Percentiles rank a stretch among this genome's conserved stretches.
These are phyloP conservation scores for Starmera dryadoides DNA, from an alignment of 805 yeast genomes.

Conservation along the genomic window DNA sequence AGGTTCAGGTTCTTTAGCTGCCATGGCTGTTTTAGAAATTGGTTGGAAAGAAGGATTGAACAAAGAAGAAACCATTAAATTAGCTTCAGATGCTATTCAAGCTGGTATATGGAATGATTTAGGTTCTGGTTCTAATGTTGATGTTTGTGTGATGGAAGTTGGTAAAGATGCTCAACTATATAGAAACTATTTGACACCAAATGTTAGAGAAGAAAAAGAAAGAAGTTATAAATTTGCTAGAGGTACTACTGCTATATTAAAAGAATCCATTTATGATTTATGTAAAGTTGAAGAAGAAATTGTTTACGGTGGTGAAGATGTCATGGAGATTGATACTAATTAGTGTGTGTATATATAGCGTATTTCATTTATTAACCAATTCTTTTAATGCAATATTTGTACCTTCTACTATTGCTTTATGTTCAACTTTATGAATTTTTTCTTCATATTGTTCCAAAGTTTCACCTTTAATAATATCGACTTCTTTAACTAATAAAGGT, in stretches of 20 bases:
- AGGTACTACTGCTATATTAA: slow-evolving; percentile 90
- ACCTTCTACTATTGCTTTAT: slow-evolving; percentile 90
- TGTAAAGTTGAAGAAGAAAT: slow-evolving; percentile 66
- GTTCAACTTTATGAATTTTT: slow-evolving; percentile 81
- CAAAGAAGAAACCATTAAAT: slow-evolving; percentile 83
- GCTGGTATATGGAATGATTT: slow-evolving; percentile 99
- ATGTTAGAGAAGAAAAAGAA: slow-evolving; percentile 75
- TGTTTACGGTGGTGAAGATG: slow-evolving; percentile 31
- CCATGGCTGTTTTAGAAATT: slow-evolving; percentile 94
- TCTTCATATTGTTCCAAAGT: slow-evolving; percentile 71
- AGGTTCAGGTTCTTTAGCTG: slow-evolving; percentile 97
- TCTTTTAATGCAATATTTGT: slow-evolving; percentile 50
- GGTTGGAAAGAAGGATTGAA: slow-evolving; percentile 75
- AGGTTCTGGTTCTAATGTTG: slow-evolving; percentile 98
- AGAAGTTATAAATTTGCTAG: slow-evolving; percentile 78
- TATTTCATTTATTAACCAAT: neutral
- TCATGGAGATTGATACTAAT: slow-evolving; percentile 44
- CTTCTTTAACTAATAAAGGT: slow-evolving; percentile 77
- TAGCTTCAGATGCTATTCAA: slow-evolving; percentile 89
- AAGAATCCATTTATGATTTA: slow-evolving; percentile 55
- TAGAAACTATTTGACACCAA: slow-evolving; percentile 89
- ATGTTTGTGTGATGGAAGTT: slow-evolving; percentile 91
- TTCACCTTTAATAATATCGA: slow-evolving; percentile 67
- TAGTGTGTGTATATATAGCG: neutral
- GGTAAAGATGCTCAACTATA: slow-evolving; percentile 81